A percentile compares a stretch with the other conserved stretches of the same genome.
Conservation (phyloP, 345 rosid genomes). For the Dipteronia sinensis region DNA sequence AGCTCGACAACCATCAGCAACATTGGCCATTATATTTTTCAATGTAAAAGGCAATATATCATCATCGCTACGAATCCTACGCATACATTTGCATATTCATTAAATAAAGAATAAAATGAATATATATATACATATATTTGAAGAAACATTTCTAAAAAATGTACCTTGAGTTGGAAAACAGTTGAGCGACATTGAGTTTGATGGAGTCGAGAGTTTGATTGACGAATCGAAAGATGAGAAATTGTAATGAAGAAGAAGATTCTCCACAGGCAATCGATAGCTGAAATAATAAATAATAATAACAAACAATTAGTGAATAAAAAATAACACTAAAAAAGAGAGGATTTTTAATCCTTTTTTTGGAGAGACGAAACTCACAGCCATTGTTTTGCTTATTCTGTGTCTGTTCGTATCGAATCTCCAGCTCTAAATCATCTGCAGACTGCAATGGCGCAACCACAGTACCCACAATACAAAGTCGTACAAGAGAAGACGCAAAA, state of each 20-base stretch:
- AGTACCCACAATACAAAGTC: neutral
- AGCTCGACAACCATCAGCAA: constrained; percentile 19
- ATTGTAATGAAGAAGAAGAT: constrained; percentile 34
- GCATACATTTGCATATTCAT: constrained; percentile 6
- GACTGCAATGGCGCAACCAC: neutral
- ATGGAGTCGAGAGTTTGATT: constrained; percentile 47
- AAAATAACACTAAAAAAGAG: too few species aligned
- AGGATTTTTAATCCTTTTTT: neutral
- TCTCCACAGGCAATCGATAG: constrained; percentile 47
- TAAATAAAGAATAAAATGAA: neutral
- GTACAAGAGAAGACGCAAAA: neutral
- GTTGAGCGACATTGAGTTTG: constrained; percentile 41
- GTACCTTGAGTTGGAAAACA: constrained; percentile 34
- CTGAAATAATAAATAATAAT: constrained; percentile 23
- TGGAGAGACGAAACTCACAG: neutral
- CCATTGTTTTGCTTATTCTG: neutral
- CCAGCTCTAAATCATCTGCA: neutral
- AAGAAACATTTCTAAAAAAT: neutral
- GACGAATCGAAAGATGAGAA: constrained; percentile 37
- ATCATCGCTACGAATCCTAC: constrained; percentile 30
- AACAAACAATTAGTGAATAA: neutral
- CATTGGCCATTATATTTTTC: constrained; percentile 19
- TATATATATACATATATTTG: neutral
- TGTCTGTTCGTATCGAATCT: neutral
- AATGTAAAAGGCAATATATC: constrained; percentile 30